A percentile compares a stretch with the other conserved stretches of the same genome.
Evolutionary conservation across 2,329 filamentous ascomycete species (phyloP).

Genomic region (Hortaea sp.): DNA sequence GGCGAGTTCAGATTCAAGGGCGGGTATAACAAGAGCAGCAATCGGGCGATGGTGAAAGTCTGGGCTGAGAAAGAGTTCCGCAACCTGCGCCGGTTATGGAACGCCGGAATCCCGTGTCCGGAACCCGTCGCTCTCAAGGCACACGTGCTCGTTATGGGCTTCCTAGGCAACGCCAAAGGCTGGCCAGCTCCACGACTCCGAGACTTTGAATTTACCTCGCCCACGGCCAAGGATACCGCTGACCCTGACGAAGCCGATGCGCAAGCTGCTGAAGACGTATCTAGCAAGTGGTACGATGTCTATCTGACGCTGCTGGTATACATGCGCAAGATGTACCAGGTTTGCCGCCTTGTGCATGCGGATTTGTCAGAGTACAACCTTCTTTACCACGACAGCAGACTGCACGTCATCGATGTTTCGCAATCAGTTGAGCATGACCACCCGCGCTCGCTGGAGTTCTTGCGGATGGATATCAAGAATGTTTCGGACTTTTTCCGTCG

Average conservation of each 20-base stretch:
- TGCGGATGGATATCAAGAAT: constrained; percentile 98
- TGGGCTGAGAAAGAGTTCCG: constrained; percentile 99
- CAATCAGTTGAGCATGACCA: constrained; percentile 97
- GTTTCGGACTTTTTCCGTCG: constrained; percentile 84
- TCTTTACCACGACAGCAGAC: constrained; percentile 68
- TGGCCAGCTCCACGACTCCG: constrained; percentile 80
- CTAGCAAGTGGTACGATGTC: constrained; percentile 63
- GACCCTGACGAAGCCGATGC: constrained; percentile 31
- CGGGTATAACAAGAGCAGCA: constrained; percentile 90
- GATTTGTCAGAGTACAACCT: constrained; percentile 98
- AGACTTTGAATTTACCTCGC: constrained; percentile 59
- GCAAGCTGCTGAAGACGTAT: constrained; percentile 45
- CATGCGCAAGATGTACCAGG: constrained; percentile 89
- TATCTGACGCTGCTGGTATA: constrained; percentile 78
- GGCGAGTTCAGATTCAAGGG: constrained; percentile 87
- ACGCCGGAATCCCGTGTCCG: constrained; percentile 78
- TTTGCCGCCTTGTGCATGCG: constrained; percentile 83
- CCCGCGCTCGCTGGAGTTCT: constrained; percentile 80
- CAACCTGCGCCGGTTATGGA: constrained; percentile 75
- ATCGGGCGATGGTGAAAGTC: constrained; percentile 92
- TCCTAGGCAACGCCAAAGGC: constrained; percentile 78
- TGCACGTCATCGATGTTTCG: constrained; percentile 95
- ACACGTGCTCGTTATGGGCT: constrained; percentile 93
- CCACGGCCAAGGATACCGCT: neutral
- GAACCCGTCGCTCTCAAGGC: constrained; percentile 80